A percentile compares a stretch with the other conserved stretches of the same genome.
These are phyloP conservation scores for Suhomyces ambrosiae DNA, from an alignment of 1,139 yeast species.

Conservation along the genomic window DNA sequence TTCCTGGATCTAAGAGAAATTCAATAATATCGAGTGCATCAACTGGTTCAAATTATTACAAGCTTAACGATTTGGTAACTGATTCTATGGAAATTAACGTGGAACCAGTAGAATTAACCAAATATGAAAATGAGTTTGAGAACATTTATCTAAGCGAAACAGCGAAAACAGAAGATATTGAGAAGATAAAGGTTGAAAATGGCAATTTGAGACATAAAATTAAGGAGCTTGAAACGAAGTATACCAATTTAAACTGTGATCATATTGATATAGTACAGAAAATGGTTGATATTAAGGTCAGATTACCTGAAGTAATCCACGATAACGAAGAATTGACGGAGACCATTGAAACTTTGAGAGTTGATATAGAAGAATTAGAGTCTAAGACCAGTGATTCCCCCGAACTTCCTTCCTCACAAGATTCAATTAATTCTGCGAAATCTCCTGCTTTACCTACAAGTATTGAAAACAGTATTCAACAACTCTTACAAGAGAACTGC, in stretches of 20 bases:
- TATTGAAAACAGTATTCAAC: conserved; percentile 51
- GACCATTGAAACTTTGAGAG: conserved; percentile 59
- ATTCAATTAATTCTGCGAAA: conserved; percentile 17
- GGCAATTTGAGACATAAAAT: conserved; percentile 75
- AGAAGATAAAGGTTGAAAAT: conserved; percentile 62
- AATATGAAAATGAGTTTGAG: conserved; percentile 72
- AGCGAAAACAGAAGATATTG: conserved; percentile 71
- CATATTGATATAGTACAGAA: conserved; percentile 55
- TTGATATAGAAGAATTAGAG: conserved; percentile 56
- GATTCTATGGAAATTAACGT: conserved; percentile 77
- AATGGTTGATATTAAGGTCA: conserved; percentile 44
- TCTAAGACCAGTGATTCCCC: conserved; percentile 31
- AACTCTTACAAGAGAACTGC: conserved; percentile 52
- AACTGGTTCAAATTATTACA: conserved; percentile 41
- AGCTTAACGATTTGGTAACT: conserved; percentile 70
- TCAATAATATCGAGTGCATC: conserved; percentile 13
- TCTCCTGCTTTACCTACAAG: conserved; percentile 40
- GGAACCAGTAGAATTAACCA: conserved; percentile 67
- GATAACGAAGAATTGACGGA: conserved; percentile 70
- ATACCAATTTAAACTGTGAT: conserved; percentile 72
- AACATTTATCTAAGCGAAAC: conserved; percentile 71
- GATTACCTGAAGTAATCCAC: conserved; percentile 61
- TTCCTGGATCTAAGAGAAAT: conserved; percentile 22
- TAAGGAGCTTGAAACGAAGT: conserved; percentile 70
- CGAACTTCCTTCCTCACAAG: conserved; percentile 8